Conservation (phyloP, 1,284 basidiomycete species). For the Athelia psychrophila region DNA sequence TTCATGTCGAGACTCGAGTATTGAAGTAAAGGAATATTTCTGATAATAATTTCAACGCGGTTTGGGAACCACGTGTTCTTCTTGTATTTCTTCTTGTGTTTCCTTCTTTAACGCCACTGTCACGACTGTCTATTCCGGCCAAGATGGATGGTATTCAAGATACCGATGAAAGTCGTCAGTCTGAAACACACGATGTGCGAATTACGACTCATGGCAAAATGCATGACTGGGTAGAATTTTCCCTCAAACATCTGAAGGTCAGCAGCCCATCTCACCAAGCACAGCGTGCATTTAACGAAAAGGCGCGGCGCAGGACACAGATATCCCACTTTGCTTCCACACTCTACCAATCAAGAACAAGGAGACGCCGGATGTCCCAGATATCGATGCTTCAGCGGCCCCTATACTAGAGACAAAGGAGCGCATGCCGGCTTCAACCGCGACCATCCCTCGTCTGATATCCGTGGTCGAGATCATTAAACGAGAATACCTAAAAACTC, state of each 20-base stretch:
- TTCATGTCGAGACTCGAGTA: too few relatives aligned
- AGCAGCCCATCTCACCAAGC: too few relatives aligned
- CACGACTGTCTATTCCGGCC: too few relatives aligned
- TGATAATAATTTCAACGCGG: too few relatives aligned
- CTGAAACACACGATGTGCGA: conserved; percentile 42
- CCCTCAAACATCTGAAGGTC: conserved; percentile 63
- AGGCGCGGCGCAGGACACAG: conserved; percentile 41
- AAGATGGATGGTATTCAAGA: background rate
- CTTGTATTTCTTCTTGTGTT: too few relatives aligned
- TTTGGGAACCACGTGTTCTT: too few relatives aligned
- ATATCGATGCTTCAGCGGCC: conserved; percentile 15
- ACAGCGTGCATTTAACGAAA: background rate
- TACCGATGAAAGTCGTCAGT: background rate
- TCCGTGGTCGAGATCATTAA: conserved; percentile 84
- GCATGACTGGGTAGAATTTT: conserved; percentile 56
- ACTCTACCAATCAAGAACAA: conserved; percentile 49
- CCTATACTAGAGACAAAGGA: conserved; percentile 5
- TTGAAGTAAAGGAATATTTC: too few relatives aligned
- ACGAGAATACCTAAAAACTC: conserved; percentile 64
- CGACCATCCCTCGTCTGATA: conserved; percentile 63
- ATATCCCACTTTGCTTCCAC: conserved; percentile 60
- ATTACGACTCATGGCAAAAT: conserved; percentile 68
- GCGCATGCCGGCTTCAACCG: conserved; percentile 29
- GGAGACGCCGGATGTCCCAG: conserved; percentile 3
- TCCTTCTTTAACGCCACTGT: too few relatives aligned